Evolutionary conservation across 106 monocot species (phyloP).

Genomic region (Platanthera guangdongensis): DNA sequence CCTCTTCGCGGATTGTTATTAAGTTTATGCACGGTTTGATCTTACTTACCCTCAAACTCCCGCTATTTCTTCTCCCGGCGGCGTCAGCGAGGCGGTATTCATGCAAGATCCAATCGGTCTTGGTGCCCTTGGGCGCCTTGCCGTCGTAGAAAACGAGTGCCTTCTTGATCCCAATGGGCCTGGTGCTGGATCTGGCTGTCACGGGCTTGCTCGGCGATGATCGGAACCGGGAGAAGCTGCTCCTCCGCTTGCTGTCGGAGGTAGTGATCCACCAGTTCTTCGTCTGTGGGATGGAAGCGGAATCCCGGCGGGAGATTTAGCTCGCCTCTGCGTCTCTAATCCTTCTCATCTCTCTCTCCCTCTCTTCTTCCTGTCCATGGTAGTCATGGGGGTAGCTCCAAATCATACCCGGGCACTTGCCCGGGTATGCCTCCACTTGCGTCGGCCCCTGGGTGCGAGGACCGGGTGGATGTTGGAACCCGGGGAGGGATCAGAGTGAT

Average conservation of each 20-base stretch:
- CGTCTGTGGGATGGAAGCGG: conserved; percentile 12
- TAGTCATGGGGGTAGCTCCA: background rate
- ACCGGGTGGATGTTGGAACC: too few species aligned
- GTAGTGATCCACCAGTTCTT: conserved; percentile 9
- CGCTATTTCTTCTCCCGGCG: background rate
- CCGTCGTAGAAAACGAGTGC: conserved; percentile 6
- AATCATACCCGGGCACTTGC: too few species aligned
- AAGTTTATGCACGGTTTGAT: background rate
- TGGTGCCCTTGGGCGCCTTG: background rate
- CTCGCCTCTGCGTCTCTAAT: conserved; percentile 5
- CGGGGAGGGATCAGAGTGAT: too few species aligned
- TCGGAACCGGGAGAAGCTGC: conserved; percentile 2
- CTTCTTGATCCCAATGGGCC: conserved; percentile 3
- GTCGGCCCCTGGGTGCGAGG: too few species aligned
- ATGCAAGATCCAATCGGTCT: conserved; percentile 9
- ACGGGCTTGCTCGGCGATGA: conserved; percentile 11
- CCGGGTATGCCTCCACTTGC: too few species aligned
- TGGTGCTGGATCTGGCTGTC: background rate
- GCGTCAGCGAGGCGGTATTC: conserved; percentile 8
- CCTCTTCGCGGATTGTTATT: too few species aligned
- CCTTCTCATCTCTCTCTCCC: background rate
- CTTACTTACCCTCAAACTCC: conserved; percentile 7
- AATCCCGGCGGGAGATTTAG: conserved; percentile 9
- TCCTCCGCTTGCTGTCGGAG: background rate
- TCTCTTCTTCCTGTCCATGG: background rate